phyloP scores from a whole-genome alignment of 2,329 filamentous ascomycete genomes.

The Hypoxylon rubiginosum region DNA sequence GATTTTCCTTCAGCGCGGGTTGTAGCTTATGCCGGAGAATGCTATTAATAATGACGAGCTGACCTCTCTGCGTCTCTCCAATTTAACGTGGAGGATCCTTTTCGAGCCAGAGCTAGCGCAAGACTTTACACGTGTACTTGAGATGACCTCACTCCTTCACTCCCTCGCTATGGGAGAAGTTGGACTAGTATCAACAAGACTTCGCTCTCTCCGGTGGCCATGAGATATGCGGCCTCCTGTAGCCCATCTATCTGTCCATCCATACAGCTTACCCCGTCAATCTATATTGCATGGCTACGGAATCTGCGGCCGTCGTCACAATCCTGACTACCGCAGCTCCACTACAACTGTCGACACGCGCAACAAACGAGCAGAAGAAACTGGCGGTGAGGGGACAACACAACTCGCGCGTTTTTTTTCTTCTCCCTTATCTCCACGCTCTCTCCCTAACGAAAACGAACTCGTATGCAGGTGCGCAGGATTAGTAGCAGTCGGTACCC shows the following conservation, averaged over 20 bases:
- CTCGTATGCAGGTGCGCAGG: slow-evolving; percentile 27
- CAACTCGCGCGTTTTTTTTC: slow-evolving; percentile 18
- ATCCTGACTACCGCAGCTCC: slow-evolving; percentile 35
- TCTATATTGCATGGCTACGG: slow-evolving; percentile 39
- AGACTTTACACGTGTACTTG: not conserved
- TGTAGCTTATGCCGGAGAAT: slow-evolving; percentile 34
- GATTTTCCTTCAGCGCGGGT: slow-evolving; percentile 34
- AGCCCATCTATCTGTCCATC: slow-evolving; percentile 6
- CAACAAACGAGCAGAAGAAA: slow-evolving; percentile 36
- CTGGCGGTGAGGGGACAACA: slow-evolving; percentile 41
- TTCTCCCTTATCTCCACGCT: slow-evolving; percentile 11
- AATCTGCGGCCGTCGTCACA: slow-evolving; percentile 42
- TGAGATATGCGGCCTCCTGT: slow-evolving; percentile 34
- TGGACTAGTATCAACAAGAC: slow-evolving; percentile 2
- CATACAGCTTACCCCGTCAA: slow-evolving; percentile 36
- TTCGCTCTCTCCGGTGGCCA: slow-evolving; percentile 18
- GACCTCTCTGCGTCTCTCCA: slow-evolving; percentile 17
- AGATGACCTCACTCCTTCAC: slow-evolving; percentile 23
- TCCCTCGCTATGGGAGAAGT: too few relatives aligned
- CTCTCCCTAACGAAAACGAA: slow-evolving; percentile 12
- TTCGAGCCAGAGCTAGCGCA: slow-evolving; percentile 16
- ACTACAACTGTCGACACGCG: slow-evolving; percentile 38
- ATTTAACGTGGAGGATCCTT: slow-evolving; percentile 20
- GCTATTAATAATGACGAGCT: slow-evolving; percentile 42
- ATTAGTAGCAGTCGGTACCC: slow-evolving; percentile 24